A percentile compares a stretch with the other conserved stretches of the same genome.
Evolutionary conservation across 2,329 filamentous ascomycete genomes (phyloP).

Genomic region (Zasmidium cellare): DNA sequence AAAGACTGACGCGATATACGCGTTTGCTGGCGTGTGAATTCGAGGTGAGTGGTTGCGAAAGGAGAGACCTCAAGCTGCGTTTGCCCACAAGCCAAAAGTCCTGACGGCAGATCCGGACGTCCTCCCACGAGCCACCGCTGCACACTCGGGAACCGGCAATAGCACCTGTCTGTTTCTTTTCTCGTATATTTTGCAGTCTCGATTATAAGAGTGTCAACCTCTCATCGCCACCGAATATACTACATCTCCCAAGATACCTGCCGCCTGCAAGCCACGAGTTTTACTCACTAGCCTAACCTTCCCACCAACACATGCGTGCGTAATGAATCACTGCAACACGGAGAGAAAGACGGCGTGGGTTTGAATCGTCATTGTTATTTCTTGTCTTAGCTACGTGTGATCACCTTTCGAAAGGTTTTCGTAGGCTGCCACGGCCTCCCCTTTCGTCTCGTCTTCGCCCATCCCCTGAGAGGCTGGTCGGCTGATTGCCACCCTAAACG

Average conservation of each 20-base stretch:
- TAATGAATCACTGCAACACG: background rate
- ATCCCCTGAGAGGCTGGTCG: background rate
- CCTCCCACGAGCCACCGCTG: background rate
- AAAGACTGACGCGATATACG: background rate
- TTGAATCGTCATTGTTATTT: background rate
- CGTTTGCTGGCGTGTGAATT: slow-evolving; percentile 4
- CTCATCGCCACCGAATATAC: background rate
- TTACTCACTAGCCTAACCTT: background rate
- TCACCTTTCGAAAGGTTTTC: background rate
- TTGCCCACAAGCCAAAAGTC: background rate
- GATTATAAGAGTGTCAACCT: background rate
- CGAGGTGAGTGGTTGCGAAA: background rate
- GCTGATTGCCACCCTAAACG: background rate
- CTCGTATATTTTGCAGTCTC: background rate
- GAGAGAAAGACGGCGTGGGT: background rate
- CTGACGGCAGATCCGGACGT: background rate
- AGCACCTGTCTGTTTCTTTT: background rate
- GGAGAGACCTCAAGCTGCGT: background rate
- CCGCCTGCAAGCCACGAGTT: background rate
- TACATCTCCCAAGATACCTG: background rate
- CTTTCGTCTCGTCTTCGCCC: background rate
- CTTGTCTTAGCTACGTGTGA: background rate
- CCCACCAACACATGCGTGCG: background rate
- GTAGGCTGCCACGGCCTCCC: background rate
- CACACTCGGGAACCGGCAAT: background rate